A percentile compares a stretch with the other conserved stretches of the same genome.
Conservation (phyloP, 768 basidiomycete genomes). For the Collybia sordida region DNA sequence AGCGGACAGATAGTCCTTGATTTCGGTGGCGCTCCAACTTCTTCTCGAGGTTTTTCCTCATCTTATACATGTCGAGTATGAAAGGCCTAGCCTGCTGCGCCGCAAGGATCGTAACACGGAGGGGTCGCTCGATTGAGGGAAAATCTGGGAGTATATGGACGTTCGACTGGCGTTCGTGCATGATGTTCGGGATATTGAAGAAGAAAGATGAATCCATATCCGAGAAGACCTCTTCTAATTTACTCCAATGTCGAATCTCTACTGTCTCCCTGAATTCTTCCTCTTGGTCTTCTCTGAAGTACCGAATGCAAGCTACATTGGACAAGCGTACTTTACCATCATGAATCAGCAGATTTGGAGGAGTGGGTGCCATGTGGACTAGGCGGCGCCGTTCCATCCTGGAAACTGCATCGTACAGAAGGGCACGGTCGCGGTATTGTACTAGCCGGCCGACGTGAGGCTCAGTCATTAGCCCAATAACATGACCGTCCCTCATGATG, state of each 20-base stretch:
- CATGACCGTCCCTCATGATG: slow-evolving; percentile 24
- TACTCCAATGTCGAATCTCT: slow-evolving; percentile 25
- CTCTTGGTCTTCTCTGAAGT: slow-evolving; percentile 12
- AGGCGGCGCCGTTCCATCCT: slow-evolving; percentile 25
- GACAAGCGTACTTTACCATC: slow-evolving; percentile 35
- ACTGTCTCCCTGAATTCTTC: slow-evolving; percentile 17
- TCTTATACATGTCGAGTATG: no score
- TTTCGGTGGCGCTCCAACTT: no score
- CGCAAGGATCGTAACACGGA: slow-evolving; percentile 3
- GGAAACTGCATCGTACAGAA: slow-evolving; percentile 30
- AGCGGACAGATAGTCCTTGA: no score
- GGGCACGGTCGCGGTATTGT: slow-evolving; percentile 23
- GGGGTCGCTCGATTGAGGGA: slow-evolving; percentile 14
- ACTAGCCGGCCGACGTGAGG: slow-evolving; percentile 32
- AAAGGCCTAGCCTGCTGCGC: no score
- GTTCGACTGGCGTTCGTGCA: slow-evolving; percentile 2
- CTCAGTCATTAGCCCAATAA: slow-evolving; percentile 36
- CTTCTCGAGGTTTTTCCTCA: no score
- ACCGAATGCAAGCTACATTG: slow-evolving; percentile 18
- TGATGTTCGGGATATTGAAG: no score
- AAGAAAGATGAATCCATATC: slow-evolving; percentile 10
- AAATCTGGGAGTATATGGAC: slow-evolving; percentile 5
- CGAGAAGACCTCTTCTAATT: slow-evolving; percentile 24
- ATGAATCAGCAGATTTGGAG: slow-evolving; percentile 27
- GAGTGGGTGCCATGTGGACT: slow-evolving; percentile 19